phyloP scores from a whole-genome alignment of 331 rosid species.

The Quercus lobata region DNA sequence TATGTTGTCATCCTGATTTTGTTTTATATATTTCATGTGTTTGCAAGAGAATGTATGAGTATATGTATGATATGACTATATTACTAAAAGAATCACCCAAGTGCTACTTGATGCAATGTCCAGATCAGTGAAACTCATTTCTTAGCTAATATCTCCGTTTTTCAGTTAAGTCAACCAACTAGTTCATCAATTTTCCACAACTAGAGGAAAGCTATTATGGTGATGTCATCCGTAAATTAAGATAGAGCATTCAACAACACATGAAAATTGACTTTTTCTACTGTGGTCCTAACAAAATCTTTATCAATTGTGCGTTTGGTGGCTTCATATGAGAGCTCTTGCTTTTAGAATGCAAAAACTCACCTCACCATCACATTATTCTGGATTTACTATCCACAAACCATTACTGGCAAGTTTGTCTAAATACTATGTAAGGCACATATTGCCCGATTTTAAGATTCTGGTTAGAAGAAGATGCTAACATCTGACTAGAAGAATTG shows the following conservation, averaged over 20 bases:
- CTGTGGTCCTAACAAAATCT: neutral
- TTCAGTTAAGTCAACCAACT: neutral
- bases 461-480: neutral
- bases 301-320: neutral
- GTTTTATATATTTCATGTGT: neutral
- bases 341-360: neutral
- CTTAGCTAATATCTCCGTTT: neutral
- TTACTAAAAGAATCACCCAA: neutral
- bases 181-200: neutral
- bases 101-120: neutral
- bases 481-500: neutral
- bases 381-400: neutral
- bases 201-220: neutral
- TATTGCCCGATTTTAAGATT: neutral
- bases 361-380: neutral
- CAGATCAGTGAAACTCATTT: neutral
- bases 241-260: neutral
- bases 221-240: neutral
- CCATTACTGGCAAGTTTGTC: neutral
- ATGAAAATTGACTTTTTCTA: neutral
- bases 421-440: neutral
- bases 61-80: neutral
- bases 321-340: neutral
- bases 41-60: neutral
- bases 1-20: neutral